phyloP scores from a whole-genome alignment of 495 filamentous ascomycete species.

The Penicillium desertorum region DNA sequence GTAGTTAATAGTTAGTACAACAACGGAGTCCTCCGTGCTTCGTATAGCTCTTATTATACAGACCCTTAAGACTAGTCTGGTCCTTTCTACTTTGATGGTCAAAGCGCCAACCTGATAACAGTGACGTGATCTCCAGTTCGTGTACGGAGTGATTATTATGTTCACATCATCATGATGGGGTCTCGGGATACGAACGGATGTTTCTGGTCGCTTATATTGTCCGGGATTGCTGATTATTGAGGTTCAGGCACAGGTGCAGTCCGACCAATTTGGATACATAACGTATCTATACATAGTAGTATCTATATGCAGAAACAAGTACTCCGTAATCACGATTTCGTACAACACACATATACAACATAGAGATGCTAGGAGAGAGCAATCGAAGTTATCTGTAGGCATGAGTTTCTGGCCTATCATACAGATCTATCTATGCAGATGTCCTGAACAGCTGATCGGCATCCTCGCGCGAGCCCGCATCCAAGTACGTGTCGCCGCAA shows the following conservation, averaged over 20 bases:
- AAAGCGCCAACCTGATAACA: constrained; percentile 7
- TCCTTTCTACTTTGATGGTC: background rate
- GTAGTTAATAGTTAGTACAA: too few relatives aligned
- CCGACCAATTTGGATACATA: constrained; percentile 1
- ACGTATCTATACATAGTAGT: background rate
- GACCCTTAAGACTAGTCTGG: background rate
- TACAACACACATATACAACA: background rate
- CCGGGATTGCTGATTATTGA: background rate
- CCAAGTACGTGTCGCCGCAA: constrained; percentile 11
- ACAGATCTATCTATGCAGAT: constrained; percentile 9
- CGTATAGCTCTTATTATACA: background rate
- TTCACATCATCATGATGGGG: constrained; percentile 11
- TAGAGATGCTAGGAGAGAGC: background rate
- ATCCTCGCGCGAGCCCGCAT: constrained; percentile 7
- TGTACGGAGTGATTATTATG: background rate
- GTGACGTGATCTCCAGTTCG: constrained; percentile 7
- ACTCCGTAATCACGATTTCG: background rate
- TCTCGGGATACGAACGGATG: background rate
- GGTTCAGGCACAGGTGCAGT: constrained; percentile 1
- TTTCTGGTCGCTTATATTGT: constrained; percentile 9
- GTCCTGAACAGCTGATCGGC: constrained; percentile 10
- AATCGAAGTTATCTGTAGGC: background rate
- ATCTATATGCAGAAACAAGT: background rate
- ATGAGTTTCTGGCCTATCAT: background rate
- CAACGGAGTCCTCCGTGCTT: background rate